Evolutionary conservation across 768 basidiomycete species (phyloP).

Genomic region (Termitomyces sp.): DNA sequence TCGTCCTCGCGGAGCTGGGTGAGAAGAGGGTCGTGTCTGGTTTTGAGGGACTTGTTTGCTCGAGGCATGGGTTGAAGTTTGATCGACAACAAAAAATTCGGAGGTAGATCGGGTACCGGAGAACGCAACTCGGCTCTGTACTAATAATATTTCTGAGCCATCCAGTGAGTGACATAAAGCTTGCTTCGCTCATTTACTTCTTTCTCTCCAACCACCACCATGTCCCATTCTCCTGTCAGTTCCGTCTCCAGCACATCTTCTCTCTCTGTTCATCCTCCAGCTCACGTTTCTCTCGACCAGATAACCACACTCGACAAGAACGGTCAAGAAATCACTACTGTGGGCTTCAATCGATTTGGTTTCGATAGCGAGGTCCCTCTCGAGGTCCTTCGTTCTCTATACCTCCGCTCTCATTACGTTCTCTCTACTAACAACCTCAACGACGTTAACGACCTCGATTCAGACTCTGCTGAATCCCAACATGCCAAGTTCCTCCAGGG

Average conservation of each 20-base stretch:
- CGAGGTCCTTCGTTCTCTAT: constrained; percentile 81
- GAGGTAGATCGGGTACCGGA: constrained; percentile 12
- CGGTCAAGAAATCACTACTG: constrained; percentile 70
- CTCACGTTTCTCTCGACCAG: constrained; percentile 30
- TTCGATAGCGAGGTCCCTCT: constrained; percentile 85
- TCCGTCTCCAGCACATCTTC: background rate
- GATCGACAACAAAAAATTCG: constrained; percentile 13
- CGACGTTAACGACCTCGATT: constrained; percentile 29
- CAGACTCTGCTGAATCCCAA: constrained; percentile 37
- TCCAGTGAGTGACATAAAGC: constrained; percentile 2
- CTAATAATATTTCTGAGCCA: constrained; percentile 10
- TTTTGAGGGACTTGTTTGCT: constrained; percentile 49
- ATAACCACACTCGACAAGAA: constrained; percentile 68
- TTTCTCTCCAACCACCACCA: constrained; percentile 15
- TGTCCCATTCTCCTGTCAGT: constrained; percentile 24
- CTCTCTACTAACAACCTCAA: constrained; percentile 35
- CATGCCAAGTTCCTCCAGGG: constrained; percentile 55
- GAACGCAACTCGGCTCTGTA: constrained; percentile 1
- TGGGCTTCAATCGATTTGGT: constrained; percentile 84
- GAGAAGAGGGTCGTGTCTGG: constrained; percentile 84
- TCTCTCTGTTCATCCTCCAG: background rate
- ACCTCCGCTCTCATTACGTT: constrained; percentile 80
- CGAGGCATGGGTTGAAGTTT: constrained; percentile 58
- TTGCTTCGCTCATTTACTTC: constrained; percentile 5
- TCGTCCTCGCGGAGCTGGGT: constrained; percentile 83